Evolutionary conservation across 805 yeast genomes (phyloP).

Genomic region (Blastobotrys terrestris): DNA sequence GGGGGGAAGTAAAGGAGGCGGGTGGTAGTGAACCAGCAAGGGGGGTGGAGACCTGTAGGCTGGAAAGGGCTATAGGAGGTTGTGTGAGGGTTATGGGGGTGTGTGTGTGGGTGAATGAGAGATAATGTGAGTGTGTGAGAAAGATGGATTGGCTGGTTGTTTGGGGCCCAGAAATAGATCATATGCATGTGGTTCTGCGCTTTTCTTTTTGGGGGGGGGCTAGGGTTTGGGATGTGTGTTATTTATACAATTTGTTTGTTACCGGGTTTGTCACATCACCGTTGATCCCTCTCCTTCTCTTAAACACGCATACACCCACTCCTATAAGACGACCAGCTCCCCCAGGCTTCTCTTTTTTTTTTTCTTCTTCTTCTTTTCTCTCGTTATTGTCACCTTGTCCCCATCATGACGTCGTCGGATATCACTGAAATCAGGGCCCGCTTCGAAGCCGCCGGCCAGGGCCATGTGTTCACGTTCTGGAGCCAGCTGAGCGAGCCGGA

Average conservation of each 20-base stretch:
- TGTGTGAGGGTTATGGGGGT: too few species aligned
- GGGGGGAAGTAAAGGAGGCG: too few species aligned
- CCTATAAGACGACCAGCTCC: not conserved
- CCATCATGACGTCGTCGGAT: slow-evolving; percentile 18
- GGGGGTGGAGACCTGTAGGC: too few species aligned
- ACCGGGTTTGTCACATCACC: not conserved
- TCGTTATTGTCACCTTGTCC: not conserved
- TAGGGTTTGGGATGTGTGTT: not conserved
- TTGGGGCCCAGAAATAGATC: too few species aligned
- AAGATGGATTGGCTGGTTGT: too few species aligned
- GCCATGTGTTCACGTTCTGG: slow-evolving; percentile 35
- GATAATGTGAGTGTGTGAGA: too few species aligned
- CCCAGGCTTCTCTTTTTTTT: not conserved
- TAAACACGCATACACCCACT: not conserved
- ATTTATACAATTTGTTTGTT: not conserved
- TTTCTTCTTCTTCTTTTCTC: not conserved
- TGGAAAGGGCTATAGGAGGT: too few species aligned
- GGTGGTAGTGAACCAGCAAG: too few species aligned
- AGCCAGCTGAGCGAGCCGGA: slow-evolving; percentile 27
- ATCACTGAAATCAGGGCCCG: slow-evolving; percentile 11
- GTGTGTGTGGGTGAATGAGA: too few species aligned
- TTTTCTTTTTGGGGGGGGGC: not conserved
- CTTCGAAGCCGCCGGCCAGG: slow-evolving; percentile 34
- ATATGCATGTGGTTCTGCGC: not conserved
- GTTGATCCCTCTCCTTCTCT: not conserved